Evolutionary conservation across 805 yeast genomes (phyloP).

Genomic region (Zygotorulaspora sp.): DNA sequence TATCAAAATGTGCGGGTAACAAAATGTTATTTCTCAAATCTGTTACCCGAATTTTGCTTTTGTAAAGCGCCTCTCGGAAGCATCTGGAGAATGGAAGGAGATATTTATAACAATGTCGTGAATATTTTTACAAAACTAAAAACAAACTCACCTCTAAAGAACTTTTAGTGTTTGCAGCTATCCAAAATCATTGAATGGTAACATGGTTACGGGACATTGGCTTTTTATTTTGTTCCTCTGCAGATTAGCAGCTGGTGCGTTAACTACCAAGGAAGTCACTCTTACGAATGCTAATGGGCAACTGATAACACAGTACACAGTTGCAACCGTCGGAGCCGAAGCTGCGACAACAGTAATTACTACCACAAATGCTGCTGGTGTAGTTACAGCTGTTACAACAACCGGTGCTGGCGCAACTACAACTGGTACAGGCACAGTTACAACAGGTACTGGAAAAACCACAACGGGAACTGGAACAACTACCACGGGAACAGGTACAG

Average conservation of each 20-base stretch:
- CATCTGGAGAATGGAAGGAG: background rate
- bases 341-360: conserved; percentile 21
- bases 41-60: background rate
- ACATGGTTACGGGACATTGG: background rate
- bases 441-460: conserved; percentile 24
- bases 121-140: background rate
- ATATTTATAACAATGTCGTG: background rate
- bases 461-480: conserved; percentile 14
- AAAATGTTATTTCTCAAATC: background rate
- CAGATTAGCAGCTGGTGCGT: conserved; percentile 18
- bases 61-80: too few species aligned
- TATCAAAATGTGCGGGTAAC: too few species aligned
- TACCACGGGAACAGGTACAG: conserved; percentile 21
- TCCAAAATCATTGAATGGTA: background rate
- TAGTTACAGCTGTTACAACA: background rate
- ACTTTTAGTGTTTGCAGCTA: too few species aligned
- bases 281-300: conserved; percentile 33
- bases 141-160: background rate
- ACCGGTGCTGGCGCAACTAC: conserved; percentile 10
- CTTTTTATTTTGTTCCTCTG: background rate
- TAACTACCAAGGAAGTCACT: conserved; percentile 28
- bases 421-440: conserved; percentile 29
- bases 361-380: conserved; percentile 29
- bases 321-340: conserved; percentile 18
- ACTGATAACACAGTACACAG: conserved; percentile 31